phyloP scores from a whole-genome alignment of 208 protist species.

The Wallacemonas collosoma region DNA sequence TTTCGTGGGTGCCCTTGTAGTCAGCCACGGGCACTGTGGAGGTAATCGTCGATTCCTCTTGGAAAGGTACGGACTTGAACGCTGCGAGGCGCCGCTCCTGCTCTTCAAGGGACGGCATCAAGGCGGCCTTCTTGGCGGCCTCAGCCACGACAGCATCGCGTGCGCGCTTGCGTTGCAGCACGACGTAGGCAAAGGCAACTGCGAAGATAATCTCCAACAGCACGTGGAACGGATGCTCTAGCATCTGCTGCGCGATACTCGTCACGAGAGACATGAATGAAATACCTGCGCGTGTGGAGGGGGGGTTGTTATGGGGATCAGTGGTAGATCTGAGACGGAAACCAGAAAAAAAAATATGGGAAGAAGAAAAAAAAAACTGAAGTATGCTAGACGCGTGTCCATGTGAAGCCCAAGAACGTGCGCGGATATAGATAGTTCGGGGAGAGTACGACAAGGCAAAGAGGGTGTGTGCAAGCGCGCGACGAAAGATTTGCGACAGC shows the following conservation, averaged over 20 bases:
- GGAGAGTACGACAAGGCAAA: too few relatives aligned
- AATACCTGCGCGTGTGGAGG: not conserved
- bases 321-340: not conserved
- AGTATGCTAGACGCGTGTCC: not conserved
- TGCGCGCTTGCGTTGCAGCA: constrained; percentile 31
- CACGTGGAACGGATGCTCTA: constrained; percentile 67
- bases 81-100: constrained; percentile 73
- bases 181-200: constrained; percentile 40
- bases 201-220: constrained; percentile 69
- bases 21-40: constrained; percentile 52
- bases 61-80: constrained; percentile 68
- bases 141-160: constrained; percentile 15
- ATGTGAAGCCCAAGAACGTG: too few relatives aligned
- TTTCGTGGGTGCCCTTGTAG: constrained; percentile 45
- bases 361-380: not conserved
- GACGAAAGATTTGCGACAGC: too few relatives aligned
- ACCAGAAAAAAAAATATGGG: constrained; percentile 2
- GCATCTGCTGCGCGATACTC: constrained; percentile 33
- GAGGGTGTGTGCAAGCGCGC: too few relatives aligned
- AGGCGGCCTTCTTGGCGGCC: constrained; percentile 15
- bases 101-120: constrained; percentile 76
- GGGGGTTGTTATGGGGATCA: not conserved
- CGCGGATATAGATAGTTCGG: too few relatives aligned
- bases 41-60: constrained; percentile 32
- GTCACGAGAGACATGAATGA: constrained; percentile 4